Conservation (phyloP, 352 stramenopile genomes). For the Halophytophthora batemanensis region DNA sequence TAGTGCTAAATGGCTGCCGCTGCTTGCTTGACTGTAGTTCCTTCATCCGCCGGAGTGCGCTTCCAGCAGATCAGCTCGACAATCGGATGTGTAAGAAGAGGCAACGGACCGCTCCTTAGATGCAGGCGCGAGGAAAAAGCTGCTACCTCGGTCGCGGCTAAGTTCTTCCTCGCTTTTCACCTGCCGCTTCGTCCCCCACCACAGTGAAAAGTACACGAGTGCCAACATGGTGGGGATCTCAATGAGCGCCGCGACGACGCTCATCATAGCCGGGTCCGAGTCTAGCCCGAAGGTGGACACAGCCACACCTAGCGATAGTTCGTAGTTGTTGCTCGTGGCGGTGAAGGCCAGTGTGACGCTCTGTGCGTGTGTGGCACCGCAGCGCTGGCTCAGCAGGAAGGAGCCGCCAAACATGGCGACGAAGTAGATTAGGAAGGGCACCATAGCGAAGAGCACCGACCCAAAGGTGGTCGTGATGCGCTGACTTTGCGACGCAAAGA, state of each 20-base stretch:
- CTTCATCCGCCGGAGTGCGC: too few species aligned
- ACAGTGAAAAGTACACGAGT: conserved; percentile 30
- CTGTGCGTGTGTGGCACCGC: conserved; percentile 44
- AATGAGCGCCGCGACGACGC: conserved; percentile 39
- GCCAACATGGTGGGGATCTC: conserved; percentile 45
- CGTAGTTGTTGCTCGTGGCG: conserved; percentile 87
- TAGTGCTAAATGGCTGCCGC: too few species aligned
- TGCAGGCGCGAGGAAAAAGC: too few species aligned
- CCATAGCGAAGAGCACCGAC: conserved; percentile 52
- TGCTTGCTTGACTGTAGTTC: too few species aligned
- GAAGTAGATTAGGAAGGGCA: conserved; percentile 69
- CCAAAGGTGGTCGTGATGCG: conserved; percentile 50
- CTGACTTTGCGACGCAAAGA: conserved; percentile 70
- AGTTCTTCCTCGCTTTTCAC: too few species aligned
- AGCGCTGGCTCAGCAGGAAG: conserved; percentile 32
- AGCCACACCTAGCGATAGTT: conserved; percentile 65
- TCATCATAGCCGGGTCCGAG: conserved; percentile 63
- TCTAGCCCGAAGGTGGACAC: conserved; percentile 66
- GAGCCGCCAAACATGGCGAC: conserved; percentile 48
- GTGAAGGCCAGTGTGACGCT: conserved; percentile 62
- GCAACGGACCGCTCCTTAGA: too few species aligned
- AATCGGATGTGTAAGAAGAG: too few species aligned
- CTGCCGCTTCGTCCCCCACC: conserved; percentile 8
- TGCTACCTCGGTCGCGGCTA: too few species aligned
- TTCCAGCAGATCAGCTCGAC: too few species aligned